Evolutionary conservation across 2,329 filamentous ascomycete species (phyloP), one percentile per base, ranked within the genome.

Genomic region (Acrocalymma vagum): DNA sequence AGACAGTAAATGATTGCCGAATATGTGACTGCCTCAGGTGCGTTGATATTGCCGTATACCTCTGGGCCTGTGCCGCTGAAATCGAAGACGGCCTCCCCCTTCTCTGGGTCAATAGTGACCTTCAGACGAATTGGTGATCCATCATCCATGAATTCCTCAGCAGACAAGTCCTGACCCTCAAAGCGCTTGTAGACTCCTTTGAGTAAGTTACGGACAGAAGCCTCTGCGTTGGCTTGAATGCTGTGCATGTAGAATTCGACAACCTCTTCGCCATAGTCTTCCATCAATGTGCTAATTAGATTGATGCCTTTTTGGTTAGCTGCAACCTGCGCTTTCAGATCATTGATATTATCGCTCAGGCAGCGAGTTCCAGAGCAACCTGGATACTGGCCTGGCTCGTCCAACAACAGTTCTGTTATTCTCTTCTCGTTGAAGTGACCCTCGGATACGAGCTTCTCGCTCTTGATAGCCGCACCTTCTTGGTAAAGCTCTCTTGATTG

Each of bases 1-100:
- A 95, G 77, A 56, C 87, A 90, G 76, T 95, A 95, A 62, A 94
- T 93, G 61, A 94, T 92, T 33, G 88, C 89, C 23, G 82, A 87
- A 71, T 88, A 90, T 0, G 88, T 92, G 31, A 94, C 87, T 3
- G 89, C 89, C 68, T 90, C 81, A 0, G 89, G 89, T 0, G 89
- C 88, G 59, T 94, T 94, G 68, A 86, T 86, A 56, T 91, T 92
- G 28, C 78, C 87, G 56, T 90, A 90, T 1, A 90, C 86, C 68
- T 94, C 87, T 0, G 86, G 84, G 0, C 89, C 89, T 0, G 89
- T 94, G 14, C 89, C 89, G 0, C 76, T 78, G 65, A 94, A 88
- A 68, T 94, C 84, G 60, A 94, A 95, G 0, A 87, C 73, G 0
- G 90, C 90, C 47, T 88, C 86, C 11, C 88, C 90, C 27, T 87